Evolutionary conservation across 2,329 filamentous ascomycete species (phyloP).

Genomic region (Epichloe sp.): DNA sequence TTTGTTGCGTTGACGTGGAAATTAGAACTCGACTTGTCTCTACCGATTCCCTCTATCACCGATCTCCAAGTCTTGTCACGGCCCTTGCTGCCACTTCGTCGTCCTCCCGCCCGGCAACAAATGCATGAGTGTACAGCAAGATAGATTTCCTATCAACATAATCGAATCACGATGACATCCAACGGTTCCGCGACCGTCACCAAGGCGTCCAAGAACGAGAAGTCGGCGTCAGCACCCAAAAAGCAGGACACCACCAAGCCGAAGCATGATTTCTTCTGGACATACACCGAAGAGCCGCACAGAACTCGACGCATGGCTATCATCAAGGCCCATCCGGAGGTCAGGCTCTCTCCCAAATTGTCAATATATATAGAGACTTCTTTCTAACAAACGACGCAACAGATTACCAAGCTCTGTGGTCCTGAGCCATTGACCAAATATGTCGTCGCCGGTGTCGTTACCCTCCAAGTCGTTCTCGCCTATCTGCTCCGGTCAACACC

Average conservation of each 20-base stretch:
- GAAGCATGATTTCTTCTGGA: constrained; percentile 74
- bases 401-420: constrained; percentile 95
- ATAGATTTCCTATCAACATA: not conserved
- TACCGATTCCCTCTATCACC: no score
- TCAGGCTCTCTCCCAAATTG: constrained; percentile 22
- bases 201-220: constrained; percentile 17
- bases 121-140: not conserved
- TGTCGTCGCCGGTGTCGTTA: constrained; percentile 71
- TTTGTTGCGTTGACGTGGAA: no score
- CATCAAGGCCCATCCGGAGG: constrained; percentile 96
- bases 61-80: not conserved
- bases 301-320: constrained; percentile 81
- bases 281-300: constrained; percentile 96
- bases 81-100: not conserved
- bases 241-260: constrained; percentile 11
- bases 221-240: constrained; percentile 7
- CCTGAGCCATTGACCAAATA: constrained; percentile 94
- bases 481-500: constrained; percentile 63
- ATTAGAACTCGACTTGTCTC: no score
- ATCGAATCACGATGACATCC: constrained; percentile 12
- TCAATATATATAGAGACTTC: not conserved
- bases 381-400: not conserved
- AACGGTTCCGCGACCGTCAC: constrained; percentile 22
- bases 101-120: not conserved
- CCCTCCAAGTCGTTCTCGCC: constrained; percentile 66